A percentile compares a stretch with the other conserved stretches of the same genome.
phyloP scores from a whole-genome alignment of 768 basidiomycete species.

The Favolaschia claudopus region DNA sequence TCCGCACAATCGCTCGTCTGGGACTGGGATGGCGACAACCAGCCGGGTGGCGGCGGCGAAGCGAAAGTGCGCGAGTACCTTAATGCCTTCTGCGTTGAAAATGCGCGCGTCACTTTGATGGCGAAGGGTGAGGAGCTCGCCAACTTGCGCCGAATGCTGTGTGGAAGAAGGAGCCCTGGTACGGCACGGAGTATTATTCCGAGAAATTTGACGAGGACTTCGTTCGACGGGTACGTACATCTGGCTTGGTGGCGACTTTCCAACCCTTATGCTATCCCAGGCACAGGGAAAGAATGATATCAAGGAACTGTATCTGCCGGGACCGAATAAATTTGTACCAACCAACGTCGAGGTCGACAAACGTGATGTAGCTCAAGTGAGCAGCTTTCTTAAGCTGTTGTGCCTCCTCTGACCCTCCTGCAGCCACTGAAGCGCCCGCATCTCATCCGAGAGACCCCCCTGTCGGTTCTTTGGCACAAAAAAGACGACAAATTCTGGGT shows the following conservation, averaged over 20 bases:
- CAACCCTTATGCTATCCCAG: slow-evolving; percentile 44
- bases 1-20: slow-evolving; percentile 74
- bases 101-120: slow-evolving; percentile 79
- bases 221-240: slow-evolving; percentile 53
- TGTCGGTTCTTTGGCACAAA: slow-evolving; percentile 92
- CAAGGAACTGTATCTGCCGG: slow-evolving; percentile 77
- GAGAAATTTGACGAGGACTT: slow-evolving; percentile 72
- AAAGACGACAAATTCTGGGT: slow-evolving; percentile 98
- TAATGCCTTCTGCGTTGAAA: slow-evolving; percentile 60
- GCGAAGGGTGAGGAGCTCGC: slow-evolving; percentile 72
- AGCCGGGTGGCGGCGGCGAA: slow-evolving; percentile 45
- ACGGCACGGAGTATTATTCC: slow-evolving; percentile 88
- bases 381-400: slow-evolving; percentile 16
- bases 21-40: slow-evolving; percentile 70
- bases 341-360: slow-evolving; percentile 85
- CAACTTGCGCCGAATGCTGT: slow-evolving; percentile 49
- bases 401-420: slow-evolving; percentile 9
- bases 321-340: slow-evolving; percentile 91
- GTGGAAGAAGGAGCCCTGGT: slow-evolving; percentile 90
- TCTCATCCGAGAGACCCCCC: slow-evolving; percentile 73
- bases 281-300: slow-evolving; percentile 71
- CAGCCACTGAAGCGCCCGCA: slow-evolving; percentile 81
- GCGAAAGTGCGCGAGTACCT: slow-evolving; percentile 68
- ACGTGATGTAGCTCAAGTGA: slow-evolving; percentile 68
- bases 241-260: no score